Evolutionary conservation across 306 rosid species (phyloP).

Genomic region (Quillaja saponaria): DNA sequence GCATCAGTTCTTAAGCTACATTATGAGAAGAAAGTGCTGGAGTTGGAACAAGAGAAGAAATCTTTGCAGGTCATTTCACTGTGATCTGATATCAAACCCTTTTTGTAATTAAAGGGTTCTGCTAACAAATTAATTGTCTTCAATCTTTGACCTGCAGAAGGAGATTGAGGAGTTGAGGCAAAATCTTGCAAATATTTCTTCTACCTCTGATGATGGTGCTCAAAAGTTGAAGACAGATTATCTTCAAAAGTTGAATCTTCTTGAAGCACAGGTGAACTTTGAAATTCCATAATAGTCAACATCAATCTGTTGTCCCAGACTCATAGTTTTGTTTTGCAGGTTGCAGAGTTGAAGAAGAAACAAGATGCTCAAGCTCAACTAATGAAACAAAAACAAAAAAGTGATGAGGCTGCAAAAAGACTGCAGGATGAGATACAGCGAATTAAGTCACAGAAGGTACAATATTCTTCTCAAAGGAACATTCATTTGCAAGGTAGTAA

Average conservation of each 20-base stretch:
- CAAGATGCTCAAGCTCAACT: conserved; percentile 93
- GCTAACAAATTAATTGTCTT: conserved; percentile 12
- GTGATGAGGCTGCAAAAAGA: conserved; percentile 83
- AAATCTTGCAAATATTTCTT: conserved; percentile 69
- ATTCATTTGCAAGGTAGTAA: too few relatives aligned
- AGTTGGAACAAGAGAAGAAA: conserved; percentile 87
- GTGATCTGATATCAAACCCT: background rate
- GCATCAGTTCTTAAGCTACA: conserved; percentile 76
- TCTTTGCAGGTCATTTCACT: conserved; percentile 55
- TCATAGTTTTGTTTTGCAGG: conserved; percentile 55
- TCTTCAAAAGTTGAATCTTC: conserved; percentile 83
- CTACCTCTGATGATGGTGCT: conserved; percentile 79
- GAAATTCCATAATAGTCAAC: conserved; percentile 9
- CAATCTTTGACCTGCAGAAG: conserved; percentile 45
- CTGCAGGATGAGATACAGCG: conserved; percentile 91
- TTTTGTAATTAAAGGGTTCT: conserved; percentile 6
- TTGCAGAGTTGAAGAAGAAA: conserved; percentile 76
- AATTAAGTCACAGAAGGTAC: conserved; percentile 88
- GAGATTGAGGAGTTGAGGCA: conserved; percentile 75
- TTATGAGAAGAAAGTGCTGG: conserved; percentile 90
- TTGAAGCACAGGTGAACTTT: conserved; percentile 77
- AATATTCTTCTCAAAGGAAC: background rate
- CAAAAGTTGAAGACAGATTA: conserved; percentile 83
- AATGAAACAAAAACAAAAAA: conserved; percentile 77
- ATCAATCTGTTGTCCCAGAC: conserved; percentile 20